A percentile compares a stretch with the other conserved stretches of the same genome.
These are phyloP conservation scores for Aspergillus thermomutatus DNA, from an alignment of 2,329 filamentous ascomycete species.

Conservation along the genomic window DNA sequence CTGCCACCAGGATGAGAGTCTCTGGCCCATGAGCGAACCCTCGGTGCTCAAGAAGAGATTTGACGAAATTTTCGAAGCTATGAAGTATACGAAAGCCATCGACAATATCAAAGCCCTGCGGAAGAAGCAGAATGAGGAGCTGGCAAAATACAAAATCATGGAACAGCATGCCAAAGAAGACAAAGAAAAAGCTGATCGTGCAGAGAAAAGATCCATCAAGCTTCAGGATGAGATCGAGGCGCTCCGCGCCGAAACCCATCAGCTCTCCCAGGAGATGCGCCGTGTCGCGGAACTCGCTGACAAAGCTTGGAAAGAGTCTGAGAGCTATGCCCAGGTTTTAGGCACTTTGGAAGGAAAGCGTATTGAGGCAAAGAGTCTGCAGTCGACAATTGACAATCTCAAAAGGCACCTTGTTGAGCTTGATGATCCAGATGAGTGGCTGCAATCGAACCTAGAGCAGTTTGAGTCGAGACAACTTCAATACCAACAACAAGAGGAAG, in stretches of 20 bases:
- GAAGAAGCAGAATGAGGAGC: constrained; percentile 76
- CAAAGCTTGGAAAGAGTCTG: constrained; percentile 69
- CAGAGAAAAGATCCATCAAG: constrained; percentile 61
- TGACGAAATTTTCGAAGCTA: constrained; percentile 94
- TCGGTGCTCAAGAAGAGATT: constrained; percentile 85
- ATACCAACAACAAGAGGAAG: constrained; percentile 61
- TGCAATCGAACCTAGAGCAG: constrained; percentile 68
- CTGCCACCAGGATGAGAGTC: constrained; percentile 95
- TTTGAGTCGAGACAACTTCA: constrained; percentile 72
- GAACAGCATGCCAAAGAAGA: constrained; percentile 76
- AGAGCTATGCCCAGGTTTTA: constrained; percentile 70
- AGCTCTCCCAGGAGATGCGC: constrained; percentile 49
- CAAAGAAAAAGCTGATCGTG: constrained; percentile 77
- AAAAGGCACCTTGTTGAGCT: constrained; percentile 72
- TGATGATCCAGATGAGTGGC: constrained; percentile 70
- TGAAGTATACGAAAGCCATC: constrained; percentile 96
- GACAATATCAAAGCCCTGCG: constrained; percentile 85
- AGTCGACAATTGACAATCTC: constrained; percentile 68
- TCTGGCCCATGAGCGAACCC: constrained; percentile 95
- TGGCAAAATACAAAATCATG: constrained; percentile 68
- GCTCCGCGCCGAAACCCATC: constrained; percentile 59
- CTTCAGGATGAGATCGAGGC: constrained; percentile 61
- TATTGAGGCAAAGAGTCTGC: constrained; percentile 67
- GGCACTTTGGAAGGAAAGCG: constrained; percentile 73
- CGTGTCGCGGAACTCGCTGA: constrained; percentile 50